Evolutionary conservation across 2,329 filamentous ascomycete species (phyloP), one percentile per base, ranked within the genome.

Genomic region (Diaporthe aspalathi): DNA sequence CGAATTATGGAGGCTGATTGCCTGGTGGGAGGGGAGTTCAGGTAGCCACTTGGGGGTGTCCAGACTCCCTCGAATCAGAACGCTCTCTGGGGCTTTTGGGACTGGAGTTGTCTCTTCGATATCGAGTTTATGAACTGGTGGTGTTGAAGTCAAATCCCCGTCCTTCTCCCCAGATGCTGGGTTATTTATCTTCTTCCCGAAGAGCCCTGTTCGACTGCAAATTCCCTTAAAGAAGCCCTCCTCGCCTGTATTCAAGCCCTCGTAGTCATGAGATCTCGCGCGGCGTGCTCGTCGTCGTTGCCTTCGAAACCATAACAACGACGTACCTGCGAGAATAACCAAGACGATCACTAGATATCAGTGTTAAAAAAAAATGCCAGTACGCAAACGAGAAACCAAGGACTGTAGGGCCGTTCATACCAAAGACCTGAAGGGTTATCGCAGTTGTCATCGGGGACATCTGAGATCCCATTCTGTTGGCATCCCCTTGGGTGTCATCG

Each of bases 1-100:
- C n/a, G 60, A 38, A 3, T 22, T 49, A 50, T 27, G 45, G 24
- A 65, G 60, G n/a, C 16, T 32, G 6, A 65, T 38, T 38, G 9
- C 43, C 45, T 65, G 43, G 24, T 65, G 43, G 20, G 60, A 12
- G 14, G 60, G 60, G 5, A 65, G 60, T 17, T 65, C 45, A 9
- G 60, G 45, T 24, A 65, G 29, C 60, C 60, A 65, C 6, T 38
- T 38, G n/a, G 60, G 60, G 24, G 9, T 29, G 1, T 50, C 43
- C 12, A 20, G n/a, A 11, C n/a, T 50, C 29, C 35, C 29, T 24
- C 45, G 45, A 38, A 38, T 32, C 12, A 65, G n/a, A 2, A 35
- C 43, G 24, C 14, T 17, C 29, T 20, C 43, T 5, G 60, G 29
- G 45, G 35, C 16, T n/a, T 38, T 29, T 20, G 35, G 40, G 12